Evolutionary conservation across 805 yeast genomes (phyloP), one percentile per base, ranked within the genome.

Genomic region (Cyberlindnera subsufficiens): DNA sequence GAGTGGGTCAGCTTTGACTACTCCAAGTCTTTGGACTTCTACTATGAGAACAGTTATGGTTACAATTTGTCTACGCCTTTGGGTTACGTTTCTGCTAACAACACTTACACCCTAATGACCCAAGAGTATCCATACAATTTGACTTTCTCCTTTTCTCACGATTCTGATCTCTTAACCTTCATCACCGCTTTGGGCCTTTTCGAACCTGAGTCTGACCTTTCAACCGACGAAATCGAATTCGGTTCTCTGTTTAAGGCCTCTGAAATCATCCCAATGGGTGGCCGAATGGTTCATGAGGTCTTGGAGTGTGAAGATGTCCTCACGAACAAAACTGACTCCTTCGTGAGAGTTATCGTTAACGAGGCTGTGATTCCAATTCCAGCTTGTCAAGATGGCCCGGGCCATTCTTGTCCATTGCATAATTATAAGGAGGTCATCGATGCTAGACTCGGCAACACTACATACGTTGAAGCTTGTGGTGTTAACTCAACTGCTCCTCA

Each of bases 131-230:
- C 66, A 45, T 75, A 60, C 56, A 72, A 74, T 42, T 67, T 84
- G 37, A 81, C 82, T 69, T 68, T 84, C 51, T 82, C 79, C 50
- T 82, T 86, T 66, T 71, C 86, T 14, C 95, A 87, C 56, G 95
- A 87, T 58, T 74, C 82, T 32, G 83, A 82, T 48, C 61, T 86
- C 34, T 67, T 78, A 48, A 67, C 80, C 34, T 79, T 72, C 52
- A 65, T 81, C 52, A 67, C 86, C 25, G 85, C 91, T 2, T 62
- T 85, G 38, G 89, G 87, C 7, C 58, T 85, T 22, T 59, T 60
- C 30, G 63, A 55, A 20, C 53, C 59, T 9, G 65, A 57, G 17
- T 52, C 61, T 30, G 63, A 63, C 42, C 60, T 80, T 49, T 69
- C 77, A 6, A 53, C 64, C 18, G 71, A 71, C 48, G 59, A 63